Percentiles rank a stretch among this genome's conserved stretches.
phyloP scores from a whole-genome alignment of 768 basidiomycete species.

The Russula griseocarnosa region DNA sequence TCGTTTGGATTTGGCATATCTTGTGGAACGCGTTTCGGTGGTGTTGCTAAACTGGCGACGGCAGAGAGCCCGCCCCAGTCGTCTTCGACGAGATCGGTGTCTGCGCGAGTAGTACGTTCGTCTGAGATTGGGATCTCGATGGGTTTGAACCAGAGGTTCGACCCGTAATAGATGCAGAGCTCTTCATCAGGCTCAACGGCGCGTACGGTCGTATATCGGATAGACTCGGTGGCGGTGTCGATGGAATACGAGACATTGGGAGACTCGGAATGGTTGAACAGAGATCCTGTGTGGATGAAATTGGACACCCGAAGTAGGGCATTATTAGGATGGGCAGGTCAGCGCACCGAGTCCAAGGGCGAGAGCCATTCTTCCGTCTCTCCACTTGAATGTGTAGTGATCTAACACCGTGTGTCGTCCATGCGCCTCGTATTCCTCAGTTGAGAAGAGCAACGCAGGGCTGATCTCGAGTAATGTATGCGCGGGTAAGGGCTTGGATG shows the following conservation, averaged over 20 bases:
- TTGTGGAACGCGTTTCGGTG: slow-evolving; percentile 20
- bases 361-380: slow-evolving; percentile 69
- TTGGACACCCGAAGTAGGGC: neutral
- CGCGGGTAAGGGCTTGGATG: slow-evolving; percentile 51
- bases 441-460: slow-evolving; percentile 74
- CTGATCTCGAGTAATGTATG: slow-evolving; percentile 76
- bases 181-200: slow-evolving; percentile 60
- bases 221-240: slow-evolving; percentile 52
- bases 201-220: slow-evolving; percentile 56
- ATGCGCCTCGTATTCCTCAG: slow-evolving; percentile 65
- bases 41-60: slow-evolving; percentile 28
- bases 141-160: slow-evolving; percentile 60
- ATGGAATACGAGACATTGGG: slow-evolving; percentile 70
- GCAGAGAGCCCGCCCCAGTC: slow-evolving; percentile 45
- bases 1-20: slow-evolving; percentile 43
- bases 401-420: slow-evolving; percentile 63
- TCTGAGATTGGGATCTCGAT: slow-evolving; percentile 30
- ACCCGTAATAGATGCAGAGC: slow-evolving; percentile 74
- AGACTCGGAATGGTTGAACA: slow-evolving; percentile 71
- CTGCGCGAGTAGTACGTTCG: neutral
- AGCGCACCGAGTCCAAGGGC: slow-evolving; percentile 36
- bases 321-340: neutral
- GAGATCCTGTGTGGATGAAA: slow-evolving; percentile 49
- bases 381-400: slow-evolving; percentile 75
- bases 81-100: slow-evolving; percentile 36